Evolutionary conservation across 345 rosid genomes (phyloP).

Genomic region (Toxicodendron radicans): DNA sequence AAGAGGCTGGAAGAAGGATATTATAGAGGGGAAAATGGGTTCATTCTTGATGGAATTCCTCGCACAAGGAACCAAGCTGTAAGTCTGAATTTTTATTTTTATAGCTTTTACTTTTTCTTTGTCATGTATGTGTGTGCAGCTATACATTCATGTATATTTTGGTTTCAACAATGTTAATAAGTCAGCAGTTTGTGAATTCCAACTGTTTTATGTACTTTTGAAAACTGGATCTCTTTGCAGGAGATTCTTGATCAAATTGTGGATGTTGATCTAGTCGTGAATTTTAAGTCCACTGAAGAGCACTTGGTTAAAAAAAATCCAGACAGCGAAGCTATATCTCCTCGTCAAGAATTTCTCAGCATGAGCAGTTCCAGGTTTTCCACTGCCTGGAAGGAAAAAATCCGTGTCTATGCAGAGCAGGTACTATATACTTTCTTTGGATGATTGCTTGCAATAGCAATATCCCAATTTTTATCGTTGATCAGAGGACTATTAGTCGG

Average conservation of each 20-base stretch:
- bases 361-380: conserved; percentile 31
- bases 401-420: conserved; percentile 52
- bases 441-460: not conserved
- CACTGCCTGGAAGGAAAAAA: conserved; percentile 49
- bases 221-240: conserved; percentile 43
- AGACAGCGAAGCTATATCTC: conserved; percentile 28
- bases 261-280: conserved; percentile 82
- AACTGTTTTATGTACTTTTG: not conserved
- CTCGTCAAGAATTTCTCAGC: conserved; percentile 27
- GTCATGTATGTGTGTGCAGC: not conserved
- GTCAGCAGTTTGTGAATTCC: not conserved
- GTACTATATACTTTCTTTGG: conserved; percentile 24
- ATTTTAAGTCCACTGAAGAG: conserved; percentile 60
- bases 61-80: conserved; percentile 80
- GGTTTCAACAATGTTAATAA: not conserved
- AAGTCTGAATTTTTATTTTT: conserved; percentile 25
- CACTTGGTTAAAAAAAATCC: conserved; percentile 34
- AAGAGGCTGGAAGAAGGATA: conserved; percentile 90
- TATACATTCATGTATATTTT: not conserved
- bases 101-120: not conserved
- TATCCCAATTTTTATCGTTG: conserved; percentile 1
- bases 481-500: not conserved
- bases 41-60: conserved; percentile 94
- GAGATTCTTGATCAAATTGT: conserved; percentile 83
- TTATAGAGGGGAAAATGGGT: conserved; percentile 76